These are phyloP conservation scores for Capronia americana DNA, from an alignment of 2,329 filamentous ascomycete genomes.

Conservation along the genomic window DNA sequence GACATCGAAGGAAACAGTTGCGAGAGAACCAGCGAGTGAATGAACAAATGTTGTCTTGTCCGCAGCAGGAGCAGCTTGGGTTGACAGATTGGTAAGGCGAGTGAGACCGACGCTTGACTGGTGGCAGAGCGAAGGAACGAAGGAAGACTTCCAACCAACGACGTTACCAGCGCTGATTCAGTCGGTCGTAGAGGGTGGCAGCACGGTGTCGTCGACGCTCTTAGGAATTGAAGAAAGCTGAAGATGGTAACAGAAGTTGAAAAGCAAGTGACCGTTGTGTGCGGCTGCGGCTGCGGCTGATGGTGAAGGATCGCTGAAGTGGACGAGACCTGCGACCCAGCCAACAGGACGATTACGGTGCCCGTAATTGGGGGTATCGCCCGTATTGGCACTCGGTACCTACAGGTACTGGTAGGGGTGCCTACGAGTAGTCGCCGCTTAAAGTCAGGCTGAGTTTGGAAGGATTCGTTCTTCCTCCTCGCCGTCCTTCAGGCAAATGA, in stretches of 20 bases:
- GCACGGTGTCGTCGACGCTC: constrained; percentile 1
- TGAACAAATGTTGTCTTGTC: constrained; percentile 12
- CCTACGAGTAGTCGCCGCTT: constrained; percentile 5
- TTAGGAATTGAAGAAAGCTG: constrained; percentile 14
- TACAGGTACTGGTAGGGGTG: not conserved
- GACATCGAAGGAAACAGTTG: constrained; percentile 41
- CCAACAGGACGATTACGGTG: constrained; percentile 9
- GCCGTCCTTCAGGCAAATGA: not conserved
- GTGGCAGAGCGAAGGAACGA: constrained; percentile 19
- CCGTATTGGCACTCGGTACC: constrained; percentile 13
- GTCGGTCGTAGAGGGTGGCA: not conserved
- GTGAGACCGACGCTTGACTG: constrained; percentile 8
- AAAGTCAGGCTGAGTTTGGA: constrained; percentile 1
- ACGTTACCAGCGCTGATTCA: constrained; percentile 1
- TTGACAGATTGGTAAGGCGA: constrained; percentile 15
- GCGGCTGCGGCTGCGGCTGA: constrained; percentile 24
- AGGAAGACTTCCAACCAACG: not conserved
- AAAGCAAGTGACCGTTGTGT: constrained; percentile 9
- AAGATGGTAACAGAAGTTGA: constrained; percentile 10
- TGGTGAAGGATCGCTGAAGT: constrained; percentile 10
- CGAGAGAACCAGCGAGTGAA: constrained; percentile 30
- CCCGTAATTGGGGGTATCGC: constrained; percentile 13
- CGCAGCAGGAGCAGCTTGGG: constrained; percentile 1
- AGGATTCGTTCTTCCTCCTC: not conserved
- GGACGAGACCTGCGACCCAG: not conserved